Evolutionary conservation across 495 filamentous ascomycete genomes (phyloP), one percentile per base, ranked within the genome.

Genomic region (Parmelia sp.): DNA sequence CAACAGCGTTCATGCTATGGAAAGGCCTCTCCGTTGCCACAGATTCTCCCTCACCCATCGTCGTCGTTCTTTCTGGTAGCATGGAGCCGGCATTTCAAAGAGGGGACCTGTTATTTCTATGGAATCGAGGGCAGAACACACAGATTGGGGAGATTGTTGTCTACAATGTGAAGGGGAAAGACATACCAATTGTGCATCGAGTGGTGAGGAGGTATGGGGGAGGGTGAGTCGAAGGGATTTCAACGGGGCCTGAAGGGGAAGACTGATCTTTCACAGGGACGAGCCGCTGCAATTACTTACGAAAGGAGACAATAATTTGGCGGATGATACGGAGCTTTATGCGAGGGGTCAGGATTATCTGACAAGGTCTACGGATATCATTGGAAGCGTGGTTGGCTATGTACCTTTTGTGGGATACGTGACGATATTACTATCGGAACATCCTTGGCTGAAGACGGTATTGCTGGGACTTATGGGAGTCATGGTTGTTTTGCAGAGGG

Each of bases 31-130:
- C 90, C 29, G 85, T 98, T 9, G 81, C 87, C 66, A 85, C 91
- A 47, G 86, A 94, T 68, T 95, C 90, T 5, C 91, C 90, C 40
- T 92, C 88, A 1, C 94, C 94, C 9, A 97, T 97, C 68, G 94
- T 97, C 65, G 94, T 97, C 49, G 94, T 98, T 1, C 82, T 97
- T 19, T 94, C 90, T 3, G 94, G 94, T 4, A 90, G 85, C 58
- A 98, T 97, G 94, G 94, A 98, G 70, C 94, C 94, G 0, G 94
- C 95, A 6, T 97, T 98, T 76, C 92, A 97, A 72, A 82, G 94
- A 64, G 94, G 94, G 42, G 94, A 98, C 75, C 78, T 98, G 5
- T 80, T 98, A 14, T 90, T 97, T 70, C 78, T 98, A 15, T 97
- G 93, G 92, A 97, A 97, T 74, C 82, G 94, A 42, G 89, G 91